Evolutionary conservation across 2,329 filamentous ascomycete genomes (phyloP), one percentile per base, ranked within the genome.

Genomic region (Thermochaetoides dissita): DNA sequence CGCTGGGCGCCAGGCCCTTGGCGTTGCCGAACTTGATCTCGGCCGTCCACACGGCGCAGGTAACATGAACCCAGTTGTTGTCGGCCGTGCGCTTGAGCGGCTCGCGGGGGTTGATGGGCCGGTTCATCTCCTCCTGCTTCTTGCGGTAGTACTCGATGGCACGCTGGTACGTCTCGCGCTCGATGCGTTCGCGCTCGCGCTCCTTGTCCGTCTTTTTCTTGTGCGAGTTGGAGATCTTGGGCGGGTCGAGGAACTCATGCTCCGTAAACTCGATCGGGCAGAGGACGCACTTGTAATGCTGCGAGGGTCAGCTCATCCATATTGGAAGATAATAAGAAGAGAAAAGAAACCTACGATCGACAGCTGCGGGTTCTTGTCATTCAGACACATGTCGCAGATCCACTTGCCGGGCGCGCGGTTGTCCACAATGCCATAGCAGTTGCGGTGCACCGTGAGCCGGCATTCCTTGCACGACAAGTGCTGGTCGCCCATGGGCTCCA

Each of bases 11-110:
- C 31, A 98, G 66, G 11, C 82, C 77, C 54, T 80, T 79, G 11
- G 87, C 82, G 53, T 84, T 84, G 48, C 84, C 88, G 60, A 95
- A 98, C 56, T 88, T 91, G 54, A 94, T 81, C 61, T 98, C 91
- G 0, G 86, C 79, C 8, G 83, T 88, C 79, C 85, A 96, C 11
- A 94, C 69, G 1, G 91, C 88, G 57, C 91, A 98, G 33, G 82
- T 81, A 29, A 96, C 86, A 58, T 98, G 91, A 10, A 95, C 85
- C 91, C 91, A 98, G 56, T 96, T 96, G 63, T 96, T 96, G 58
- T 93, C 87, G 4, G 83, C 84, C 0, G 91, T 98, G 38, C 85
- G 78, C 64, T 98, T 98, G 48, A 98, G 67, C 3, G 91, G 82
- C 58, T 96, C 91, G 38, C 91, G 77, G 28, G 91, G 91, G 49